These are phyloP conservation scores for Steccherinum ochraceum DNA, from an alignment of 768 basidiomycete species.

Conservation along the genomic window DNA sequence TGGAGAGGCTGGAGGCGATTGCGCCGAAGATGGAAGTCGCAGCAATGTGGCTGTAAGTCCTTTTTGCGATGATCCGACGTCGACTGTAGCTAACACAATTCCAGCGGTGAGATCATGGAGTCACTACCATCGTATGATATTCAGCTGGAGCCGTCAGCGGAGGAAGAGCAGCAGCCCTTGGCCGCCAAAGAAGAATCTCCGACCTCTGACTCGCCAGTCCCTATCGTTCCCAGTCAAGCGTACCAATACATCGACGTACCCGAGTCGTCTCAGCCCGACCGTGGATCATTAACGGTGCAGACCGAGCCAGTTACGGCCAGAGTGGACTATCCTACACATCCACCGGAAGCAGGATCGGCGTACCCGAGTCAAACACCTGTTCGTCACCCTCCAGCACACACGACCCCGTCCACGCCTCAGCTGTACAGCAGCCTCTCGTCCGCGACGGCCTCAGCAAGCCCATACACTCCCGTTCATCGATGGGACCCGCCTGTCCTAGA, in stretches of 20 bases:
- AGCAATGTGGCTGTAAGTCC: conserved; percentile 14
- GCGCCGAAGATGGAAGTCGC: conserved; percentile 16
- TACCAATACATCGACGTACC: not conserved
- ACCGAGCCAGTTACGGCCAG: not conserved
- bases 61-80: too few species aligned
- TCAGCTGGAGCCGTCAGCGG: not conserved
- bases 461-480: not conserved
- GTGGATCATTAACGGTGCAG: not conserved
- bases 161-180: not conserved
- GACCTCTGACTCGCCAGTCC: not conserved
- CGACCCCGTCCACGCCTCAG: not conserved
- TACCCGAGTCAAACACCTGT: not conserved
- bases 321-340: too few species aligned
- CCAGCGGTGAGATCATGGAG: conserved; percentile 13
- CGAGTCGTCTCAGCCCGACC: not conserved
- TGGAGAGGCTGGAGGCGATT: conserved; percentile 13
- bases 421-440: not conserved
- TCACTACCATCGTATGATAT: conserved; percentile 5
- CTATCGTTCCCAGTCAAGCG: not conserved
- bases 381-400: not conserved
- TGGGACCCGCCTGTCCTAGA: too few species aligned
- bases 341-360: not conserved
- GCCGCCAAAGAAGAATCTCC: not conserved
- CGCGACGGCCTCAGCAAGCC: not conserved
- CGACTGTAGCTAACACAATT: too few species aligned